Evolutionary conservation across 495 filamentous ascomycete species (phyloP), one percentile per base, ranked within the genome.

Genomic region (Xylaria palmicola): DNA sequence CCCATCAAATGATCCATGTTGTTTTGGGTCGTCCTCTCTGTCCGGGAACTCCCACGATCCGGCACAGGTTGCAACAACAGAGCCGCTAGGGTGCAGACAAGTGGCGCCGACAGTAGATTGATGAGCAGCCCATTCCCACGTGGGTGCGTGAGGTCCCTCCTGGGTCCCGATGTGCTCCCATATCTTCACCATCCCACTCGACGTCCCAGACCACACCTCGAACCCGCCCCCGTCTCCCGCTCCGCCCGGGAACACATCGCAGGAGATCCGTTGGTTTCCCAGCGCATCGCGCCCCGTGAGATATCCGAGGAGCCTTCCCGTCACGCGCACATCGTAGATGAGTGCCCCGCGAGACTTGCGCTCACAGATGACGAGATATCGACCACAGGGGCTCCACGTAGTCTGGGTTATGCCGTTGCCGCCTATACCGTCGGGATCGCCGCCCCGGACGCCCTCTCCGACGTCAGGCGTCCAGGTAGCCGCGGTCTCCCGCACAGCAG

Each of bases 311-410:
- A 88, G 72, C 65, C 84, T 80, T 0, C 88, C 83, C 7, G 85
- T 83, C 5, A 88, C 88, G 13, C 95, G 82, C 27, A 97, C 78
- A 75, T 98, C 94, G 75, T 92, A 97, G 2, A 96, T 81, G 51
- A 90, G 70, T 9, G 97, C 70, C 6, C 86, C 88, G 39, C 83
- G 79, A 51, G 90, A 88, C 65, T 84, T 85, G 34, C 95, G 82
- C 78, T 98, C 95, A n/a, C 86, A 89, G 15, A 96, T 84, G 66
- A 90, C 87, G 32, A 98, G 74, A 74, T 97, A 98, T 60, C 85
- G 78, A n/a, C 91, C 93, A 76, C 91, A 93, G 0, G 85, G 82
- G 64, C 89, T 93, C 93, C 91, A 96, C 2, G 80, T 50, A 12
- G 90, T 77, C 65, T 94, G 88, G 29, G 86, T 88, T 19, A 98